phyloP scores from a whole-genome alignment of 495 filamentous ascomycete genomes.

The Talaromyces thailandensis region DNA sequence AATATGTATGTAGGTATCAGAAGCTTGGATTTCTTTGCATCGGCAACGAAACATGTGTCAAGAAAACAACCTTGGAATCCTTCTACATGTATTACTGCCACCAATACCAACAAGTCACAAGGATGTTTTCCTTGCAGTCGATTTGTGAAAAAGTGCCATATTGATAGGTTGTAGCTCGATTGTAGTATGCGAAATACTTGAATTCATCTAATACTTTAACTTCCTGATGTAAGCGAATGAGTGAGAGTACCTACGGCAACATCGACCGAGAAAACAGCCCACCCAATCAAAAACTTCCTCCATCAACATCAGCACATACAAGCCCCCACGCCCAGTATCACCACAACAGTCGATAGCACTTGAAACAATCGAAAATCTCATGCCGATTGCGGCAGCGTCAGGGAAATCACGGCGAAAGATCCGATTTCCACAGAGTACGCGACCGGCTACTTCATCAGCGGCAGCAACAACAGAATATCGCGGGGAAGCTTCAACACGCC shows the following conservation, averaged over 20 bases:
- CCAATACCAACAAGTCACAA: too few species aligned
- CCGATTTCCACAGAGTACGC: neutral
- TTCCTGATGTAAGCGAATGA: neutral
- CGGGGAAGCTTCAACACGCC: neutral
- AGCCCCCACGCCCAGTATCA: constrained; percentile 4
- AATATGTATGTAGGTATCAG: neutral
- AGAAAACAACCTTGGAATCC: too few species aligned
- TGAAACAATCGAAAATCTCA: constrained; percentile 1
- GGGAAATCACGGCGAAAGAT: neutral
- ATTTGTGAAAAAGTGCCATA: too few species aligned
- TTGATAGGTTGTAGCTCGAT: too few species aligned
- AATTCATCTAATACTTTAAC: neutral
- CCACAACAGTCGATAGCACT: neutral
- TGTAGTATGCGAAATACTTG: too few species aligned
- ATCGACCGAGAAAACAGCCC: neutral
- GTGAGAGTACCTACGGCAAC: neutral
- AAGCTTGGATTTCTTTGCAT: too few species aligned
- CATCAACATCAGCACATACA: neutral
- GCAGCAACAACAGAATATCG: neutral
- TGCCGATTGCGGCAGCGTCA: constrained; percentile 1
- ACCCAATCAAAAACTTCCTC: constrained; percentile 2
- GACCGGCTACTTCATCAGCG: neutral
- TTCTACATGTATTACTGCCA: too few species aligned
- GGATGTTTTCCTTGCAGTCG: too few species aligned
- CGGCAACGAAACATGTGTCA: too few species aligned